Evolutionary conservation across 208 protist species (phyloP).

Genomic region (Leishmania turanica): DNA sequence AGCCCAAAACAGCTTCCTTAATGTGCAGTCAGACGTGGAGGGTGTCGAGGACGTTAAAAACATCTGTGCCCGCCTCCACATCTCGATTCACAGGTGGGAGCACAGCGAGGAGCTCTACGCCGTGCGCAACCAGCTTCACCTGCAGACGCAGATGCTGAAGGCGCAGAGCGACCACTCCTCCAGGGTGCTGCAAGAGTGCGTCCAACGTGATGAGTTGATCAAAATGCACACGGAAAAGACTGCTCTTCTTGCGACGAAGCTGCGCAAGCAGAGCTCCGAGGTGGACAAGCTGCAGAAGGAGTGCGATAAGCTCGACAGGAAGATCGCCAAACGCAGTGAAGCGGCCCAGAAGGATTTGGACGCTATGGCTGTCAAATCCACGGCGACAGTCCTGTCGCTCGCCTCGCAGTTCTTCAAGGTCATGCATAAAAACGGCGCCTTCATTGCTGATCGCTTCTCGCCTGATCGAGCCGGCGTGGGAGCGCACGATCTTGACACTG

Average conservation of each 20-base stretch:
- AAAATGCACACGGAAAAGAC: background rate
- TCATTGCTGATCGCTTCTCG: constrained; percentile 1
- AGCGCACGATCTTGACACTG: background rate
- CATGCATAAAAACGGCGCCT: constrained; percentile 12
- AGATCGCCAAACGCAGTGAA: background rate
- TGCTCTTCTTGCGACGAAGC: background rate
- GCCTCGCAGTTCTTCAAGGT: constrained; percentile 15
- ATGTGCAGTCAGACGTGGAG: background rate
- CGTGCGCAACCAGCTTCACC: constrained; percentile 11
- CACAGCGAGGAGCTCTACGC: constrained; percentile 14
- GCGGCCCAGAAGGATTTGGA: constrained; percentile 4
- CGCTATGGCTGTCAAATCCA: constrained; percentile 9
- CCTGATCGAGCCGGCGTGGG: background rate
- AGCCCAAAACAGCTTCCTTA: background rate
- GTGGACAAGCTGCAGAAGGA: constrained; percentile 15
- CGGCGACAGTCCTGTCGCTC: background rate
- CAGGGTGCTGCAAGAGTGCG: constrained; percentile 8
- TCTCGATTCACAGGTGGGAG: constrained; percentile 10
- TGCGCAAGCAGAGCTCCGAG: constrained; percentile 9
- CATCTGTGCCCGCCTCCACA: constrained; percentile 2
- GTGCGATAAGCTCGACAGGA: constrained; percentile 2
- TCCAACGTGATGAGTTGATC: constrained; percentile 6
- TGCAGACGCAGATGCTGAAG: constrained; percentile 13
- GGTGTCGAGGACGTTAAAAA: constrained; percentile 3
- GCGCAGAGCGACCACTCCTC: constrained; percentile 1